Evolutionary conservation across 257 asterid genomes (phyloP).

Genomic region (Solanum phureja): DNA sequence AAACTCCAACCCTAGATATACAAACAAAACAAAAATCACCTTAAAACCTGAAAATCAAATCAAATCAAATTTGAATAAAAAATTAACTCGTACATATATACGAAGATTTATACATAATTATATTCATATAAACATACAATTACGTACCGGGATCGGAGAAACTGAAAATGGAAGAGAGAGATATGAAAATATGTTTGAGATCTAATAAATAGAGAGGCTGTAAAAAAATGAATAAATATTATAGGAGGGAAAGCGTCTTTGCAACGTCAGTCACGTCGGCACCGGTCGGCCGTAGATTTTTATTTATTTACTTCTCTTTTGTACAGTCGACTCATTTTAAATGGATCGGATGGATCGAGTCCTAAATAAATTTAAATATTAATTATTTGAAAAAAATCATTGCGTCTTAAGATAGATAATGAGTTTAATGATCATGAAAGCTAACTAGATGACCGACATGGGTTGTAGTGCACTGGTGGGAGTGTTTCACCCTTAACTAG

Average conservation of each 20-base stretch:
- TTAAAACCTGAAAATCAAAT: neutral
- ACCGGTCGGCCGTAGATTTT: conserved; percentile 26
- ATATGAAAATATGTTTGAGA: conserved; percentile 4
- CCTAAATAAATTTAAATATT: too few relatives aligned
- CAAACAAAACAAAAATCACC: conserved; percentile 26
- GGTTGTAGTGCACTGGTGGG: rapidly evolving
- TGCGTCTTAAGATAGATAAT: too few relatives aligned
- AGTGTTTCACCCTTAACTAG: too few relatives aligned
- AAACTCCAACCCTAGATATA: conserved; percentile 5
- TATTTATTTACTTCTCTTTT: neutral
- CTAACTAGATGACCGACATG: too few relatives aligned
- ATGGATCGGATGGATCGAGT: neutral
- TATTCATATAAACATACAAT: neutral
- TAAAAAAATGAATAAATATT: conserved; percentile 4
- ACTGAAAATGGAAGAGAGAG: neutral
- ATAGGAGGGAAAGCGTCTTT: conserved; percentile 34
- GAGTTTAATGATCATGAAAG: too few relatives aligned
- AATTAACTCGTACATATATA: neutral
- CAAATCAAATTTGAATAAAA: neutral
- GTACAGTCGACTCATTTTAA: neutral
- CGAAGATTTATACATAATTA: conserved; percentile 6
- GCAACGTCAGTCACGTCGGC: conserved; percentile 17
- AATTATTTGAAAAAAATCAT: too few relatives aligned
- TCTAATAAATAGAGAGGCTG: conserved; percentile 35
- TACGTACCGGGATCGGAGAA: conserved; percentile 43